Conservation (phyloP, 73 alveolate genomes). For the Paramecium biaurelia region DNA sequence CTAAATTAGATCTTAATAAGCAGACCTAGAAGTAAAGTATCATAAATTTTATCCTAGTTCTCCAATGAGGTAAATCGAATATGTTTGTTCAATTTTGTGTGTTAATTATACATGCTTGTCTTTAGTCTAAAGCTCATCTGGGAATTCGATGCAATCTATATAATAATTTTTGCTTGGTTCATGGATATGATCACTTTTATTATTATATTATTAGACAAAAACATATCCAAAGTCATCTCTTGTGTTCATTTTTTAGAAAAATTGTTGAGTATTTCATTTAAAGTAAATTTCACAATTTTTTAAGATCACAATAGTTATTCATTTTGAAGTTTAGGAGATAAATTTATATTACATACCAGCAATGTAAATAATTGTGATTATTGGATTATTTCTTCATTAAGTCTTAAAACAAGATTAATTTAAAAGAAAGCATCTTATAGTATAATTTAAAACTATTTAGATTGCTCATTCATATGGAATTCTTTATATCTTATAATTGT, state of each 20-base stretch:
- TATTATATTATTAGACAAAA: not conserved
- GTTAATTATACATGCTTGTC: not conserved
- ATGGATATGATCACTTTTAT: slow-evolving; percentile 2
- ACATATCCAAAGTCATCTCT: not conserved
- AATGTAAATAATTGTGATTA: not conserved
- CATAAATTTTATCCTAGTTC: not conserved
- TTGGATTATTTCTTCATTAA: not conserved
- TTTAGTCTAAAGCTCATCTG: not conserved
- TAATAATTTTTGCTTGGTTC: not conserved
- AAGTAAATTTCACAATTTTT: not conserved
- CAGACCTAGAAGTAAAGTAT: not conserved
- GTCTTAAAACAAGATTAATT: not conserved
- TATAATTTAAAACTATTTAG: not conserved
- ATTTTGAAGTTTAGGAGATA: not conserved
- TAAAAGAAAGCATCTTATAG: not conserved
- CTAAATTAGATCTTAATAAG: not conserved
- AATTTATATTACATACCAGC: not conserved
- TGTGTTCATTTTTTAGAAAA: not conserved
- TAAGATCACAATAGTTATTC: not conserved
- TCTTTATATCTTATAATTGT: not conserved
- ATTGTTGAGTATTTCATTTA: not conserved
- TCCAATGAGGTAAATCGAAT: not conserved
- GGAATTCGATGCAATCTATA: not conserved
- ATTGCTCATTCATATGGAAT: not conserved
- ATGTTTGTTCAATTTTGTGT: not conserved